These are phyloP conservation scores for Phytophthora foliorum DNA, from an alignment of 352 stramenopile species.

Conservation along the genomic window DNA sequence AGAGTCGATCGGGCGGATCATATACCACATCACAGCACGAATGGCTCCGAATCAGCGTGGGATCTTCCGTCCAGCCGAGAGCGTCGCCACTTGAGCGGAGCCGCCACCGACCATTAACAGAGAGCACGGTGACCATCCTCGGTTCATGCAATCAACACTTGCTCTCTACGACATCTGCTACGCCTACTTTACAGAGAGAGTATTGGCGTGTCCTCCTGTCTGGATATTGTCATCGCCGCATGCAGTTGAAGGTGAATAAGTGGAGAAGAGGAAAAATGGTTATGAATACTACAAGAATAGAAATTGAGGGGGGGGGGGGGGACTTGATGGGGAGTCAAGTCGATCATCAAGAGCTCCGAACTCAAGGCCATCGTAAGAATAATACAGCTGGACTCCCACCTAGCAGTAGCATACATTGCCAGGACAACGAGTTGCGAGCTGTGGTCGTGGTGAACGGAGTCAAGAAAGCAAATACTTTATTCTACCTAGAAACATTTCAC, in stretches of 20 bases:
- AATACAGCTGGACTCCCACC: conserved; percentile 11
- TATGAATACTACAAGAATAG: background rate
- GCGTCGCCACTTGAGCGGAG: conserved; percentile 18
- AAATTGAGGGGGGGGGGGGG: background rate
- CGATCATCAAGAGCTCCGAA: background rate
- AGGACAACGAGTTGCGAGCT: conserved; percentile 12
- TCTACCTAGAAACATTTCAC: conserved; percentile 2
- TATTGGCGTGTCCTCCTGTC: conserved; percentile 1
- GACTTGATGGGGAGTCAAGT: too few species aligned
- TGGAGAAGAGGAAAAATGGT: too few species aligned
- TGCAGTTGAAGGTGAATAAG: background rate
- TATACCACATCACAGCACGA: conserved; percentile 30
- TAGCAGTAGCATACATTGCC: conserved; percentile 15
- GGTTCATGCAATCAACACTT: conserved; percentile 5
- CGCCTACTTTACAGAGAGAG: conserved; percentile 17
- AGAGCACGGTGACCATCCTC: conserved; percentile 12
- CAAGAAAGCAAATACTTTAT: conserved; percentile 26
- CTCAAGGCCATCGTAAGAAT: background rate
- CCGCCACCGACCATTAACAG: conserved; percentile 9
- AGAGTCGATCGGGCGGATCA: conserved; percentile 21
- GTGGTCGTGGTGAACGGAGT: background rate
- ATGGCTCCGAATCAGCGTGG: conserved; percentile 20
- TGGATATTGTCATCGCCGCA: background rate
- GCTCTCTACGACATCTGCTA: conserved; percentile 20
- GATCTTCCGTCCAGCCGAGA: conserved; percentile 17